Base-by-base conservation (phyloP, 306 rosid species). In the Vigna angularis region DNA sequence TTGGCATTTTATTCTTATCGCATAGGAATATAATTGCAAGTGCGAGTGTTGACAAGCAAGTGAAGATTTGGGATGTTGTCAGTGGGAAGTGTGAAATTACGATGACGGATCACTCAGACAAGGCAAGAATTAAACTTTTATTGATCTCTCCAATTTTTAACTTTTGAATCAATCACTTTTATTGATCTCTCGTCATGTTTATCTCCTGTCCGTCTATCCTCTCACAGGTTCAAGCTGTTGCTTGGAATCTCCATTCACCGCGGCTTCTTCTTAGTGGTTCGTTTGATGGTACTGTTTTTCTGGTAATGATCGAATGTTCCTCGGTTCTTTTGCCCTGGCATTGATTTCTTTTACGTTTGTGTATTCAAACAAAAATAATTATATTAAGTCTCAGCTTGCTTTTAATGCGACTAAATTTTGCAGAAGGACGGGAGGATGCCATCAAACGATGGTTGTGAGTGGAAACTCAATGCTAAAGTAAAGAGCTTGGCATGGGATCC, bases 151-250 rank as follows among this genome's bases (percentile, higher is more conserved):
- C 45, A 8, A 8, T 40, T 40, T 7, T 76, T 47, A 34, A 59
- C 50, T 20, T 47, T 62, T 44, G 47, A 47, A 65, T n/a, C 40
- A 30, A 44, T 34, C 75, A 38, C 17, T 9, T 71, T 45, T 61
- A 76, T 75, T 26, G 28, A 63, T 48, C 73, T 79, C 72, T 83
- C 68, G 76, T 30, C 28, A 26, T 26, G 28, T 26, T 30, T 30
- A 30, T 30, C 34, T 30, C 34, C 4, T 28, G 4, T 28, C 32
- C 32, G 4, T 28, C 32, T 83, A 76, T 89, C 77, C 6, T 13
- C 72, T 81, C 70, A 71, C 90, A 94, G 98, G 98, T 94, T 86
- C 97, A 94, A 79, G 92, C 93, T n/a, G 89, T 95, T 58, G 98
- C 97, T 66, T 95, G 97, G 97, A 92, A 92, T 88, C 68, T 76